These are phyloP conservation scores for Centaurea solstitialis DNA, from an alignment of 129 eudicot genomes.

Conservation along the genomic window DNA sequence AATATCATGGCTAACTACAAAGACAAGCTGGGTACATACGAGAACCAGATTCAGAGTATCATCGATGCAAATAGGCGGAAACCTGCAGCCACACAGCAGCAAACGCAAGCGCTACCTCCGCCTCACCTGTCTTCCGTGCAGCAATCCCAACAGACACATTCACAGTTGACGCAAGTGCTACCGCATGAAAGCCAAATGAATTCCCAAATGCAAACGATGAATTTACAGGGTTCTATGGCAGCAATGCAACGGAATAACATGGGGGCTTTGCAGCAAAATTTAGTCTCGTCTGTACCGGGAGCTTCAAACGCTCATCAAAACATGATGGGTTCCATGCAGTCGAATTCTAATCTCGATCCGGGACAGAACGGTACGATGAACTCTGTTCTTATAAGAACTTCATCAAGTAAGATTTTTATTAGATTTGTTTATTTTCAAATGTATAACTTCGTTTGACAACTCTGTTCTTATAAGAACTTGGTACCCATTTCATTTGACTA, in stretches of 20 bases:
- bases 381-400: too few relatives aligned
- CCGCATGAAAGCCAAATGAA: constrained; percentile 69
- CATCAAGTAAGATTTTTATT: too few relatives aligned
- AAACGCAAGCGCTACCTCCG: constrained; percentile 62
- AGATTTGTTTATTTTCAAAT: too few relatives aligned
- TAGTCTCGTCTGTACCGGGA: constrained; percentile 49
- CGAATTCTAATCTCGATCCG: constrained; percentile 59
- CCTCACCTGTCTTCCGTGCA: constrained; percentile 64
- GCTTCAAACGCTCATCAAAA: constrained; percentile 60
- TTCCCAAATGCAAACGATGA: constrained; percentile 52
- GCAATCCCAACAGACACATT: constrained; percentile 78
- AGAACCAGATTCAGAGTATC: constrained; percentile 67
- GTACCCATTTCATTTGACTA: too few relatives aligned
- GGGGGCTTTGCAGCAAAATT: constrained; percentile 73
- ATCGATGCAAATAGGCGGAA: constrained; percentile 65
- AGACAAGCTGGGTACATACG: constrained; percentile 65
- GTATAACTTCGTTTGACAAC: too few relatives aligned
- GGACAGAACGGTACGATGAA: constrained; percentile 59
- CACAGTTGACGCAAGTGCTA: too few relatives aligned
- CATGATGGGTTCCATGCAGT: constrained; percentile 55
- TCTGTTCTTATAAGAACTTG: too few relatives aligned
- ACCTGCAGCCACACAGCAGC: constrained; percentile 55
- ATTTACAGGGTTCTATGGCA: constrained; percentile 50
- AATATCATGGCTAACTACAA: constrained; percentile 45
- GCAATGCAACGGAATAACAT: constrained; percentile 74